Conservation (phyloP, 495 filamentous ascomycete genomes). For the Penicillium chermesinum region DNA sequence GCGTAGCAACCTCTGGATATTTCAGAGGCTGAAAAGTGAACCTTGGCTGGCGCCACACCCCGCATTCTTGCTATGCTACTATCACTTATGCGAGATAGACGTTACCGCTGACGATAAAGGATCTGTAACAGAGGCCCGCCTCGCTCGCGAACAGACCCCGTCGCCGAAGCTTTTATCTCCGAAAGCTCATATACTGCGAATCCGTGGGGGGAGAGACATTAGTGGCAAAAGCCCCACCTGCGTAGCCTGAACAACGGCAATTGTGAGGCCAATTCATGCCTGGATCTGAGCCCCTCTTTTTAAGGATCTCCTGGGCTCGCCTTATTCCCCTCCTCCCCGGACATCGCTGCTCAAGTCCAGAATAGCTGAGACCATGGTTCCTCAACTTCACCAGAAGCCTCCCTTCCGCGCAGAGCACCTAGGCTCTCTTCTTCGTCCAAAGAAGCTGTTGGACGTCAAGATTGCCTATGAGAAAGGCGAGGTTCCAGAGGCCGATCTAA, state of each 20-base stretch:
- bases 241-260: not conserved
- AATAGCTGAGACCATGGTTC: slow-evolving; percentile 21
- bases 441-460: slow-evolving; percentile 61
- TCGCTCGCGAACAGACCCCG: no score
- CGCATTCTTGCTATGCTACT: not conserved
- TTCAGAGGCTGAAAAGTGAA: not conserved
- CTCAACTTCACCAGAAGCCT: slow-evolving; percentile 51
- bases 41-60: slow-evolving; percentile 1
- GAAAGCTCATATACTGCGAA: no score
- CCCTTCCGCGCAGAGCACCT: slow-evolving; percentile 83
- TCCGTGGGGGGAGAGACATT: no score
- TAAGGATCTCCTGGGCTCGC: not conserved
- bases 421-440: slow-evolving; percentile 72
- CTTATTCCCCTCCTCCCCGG: slow-evolving; percentile 1
- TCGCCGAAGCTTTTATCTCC: no score
- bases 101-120: no score
- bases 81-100: no score
- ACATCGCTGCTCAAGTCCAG: not conserved
- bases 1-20: not conserved
- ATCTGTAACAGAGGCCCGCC: no score
- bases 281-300: slow-evolving; percentile 22
- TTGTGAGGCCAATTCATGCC: not conserved
- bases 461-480: slow-evolving; percentile 50
- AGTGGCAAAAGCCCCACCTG: slow-evolving; percentile 1
- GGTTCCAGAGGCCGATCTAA: slow-evolving; percentile 33